Base-by-base conservation (phyloP, 2,329 filamentous ascomycete genomes). In the Herpotrichia juniperi region DNA sequence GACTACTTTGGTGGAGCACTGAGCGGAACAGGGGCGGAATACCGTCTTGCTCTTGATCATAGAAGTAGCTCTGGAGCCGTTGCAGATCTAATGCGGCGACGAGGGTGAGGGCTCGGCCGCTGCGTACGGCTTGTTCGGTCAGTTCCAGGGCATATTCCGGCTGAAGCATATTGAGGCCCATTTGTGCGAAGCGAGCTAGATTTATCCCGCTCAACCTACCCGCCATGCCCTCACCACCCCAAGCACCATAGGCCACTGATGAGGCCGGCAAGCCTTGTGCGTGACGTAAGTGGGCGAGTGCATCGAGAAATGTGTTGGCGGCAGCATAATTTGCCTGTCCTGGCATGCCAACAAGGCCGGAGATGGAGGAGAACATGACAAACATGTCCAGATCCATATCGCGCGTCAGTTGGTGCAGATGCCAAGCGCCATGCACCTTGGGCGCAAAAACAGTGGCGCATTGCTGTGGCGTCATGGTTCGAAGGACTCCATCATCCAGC, bases 261-360 rank as follows among this genome's bases (percentile, higher is more conserved):
- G 46, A 37, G 31, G 26, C 79, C 2, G 77, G 70, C 1, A 68
- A 55, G n/a, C 60, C 57, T 1, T 42, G 48, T 5, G 35, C 21
- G 10, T 32, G 45, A 1, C 68, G 57, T 26, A 62, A 63, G 5
- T 53, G 48, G 0, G 48, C 56, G 26, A 71, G 63, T 1, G 59
- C 42, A 34, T 68, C 66, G 5, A 67, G 64, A 54, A 66, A 71
- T 1, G 58, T 55, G 53, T 81, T 81, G 2, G 75, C 79, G 0
- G 78, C 76, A 0, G 67, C 60, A 51, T 83, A 83, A 54, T 75
- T 79, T 2, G 71, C 56, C 55, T 83, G 80, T 0, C 70, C 74
- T 10, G 22, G 31, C 4, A 67, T 62, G 2, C 71, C 70, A 12
- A 63, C 14, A 14, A 66, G 34, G 6, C 59, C 59, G 1, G 52